These are phyloP conservation scores for Trypanosoma mega DNA, from an alignment of 208 protist species.

Conservation along the genomic window DNA sequence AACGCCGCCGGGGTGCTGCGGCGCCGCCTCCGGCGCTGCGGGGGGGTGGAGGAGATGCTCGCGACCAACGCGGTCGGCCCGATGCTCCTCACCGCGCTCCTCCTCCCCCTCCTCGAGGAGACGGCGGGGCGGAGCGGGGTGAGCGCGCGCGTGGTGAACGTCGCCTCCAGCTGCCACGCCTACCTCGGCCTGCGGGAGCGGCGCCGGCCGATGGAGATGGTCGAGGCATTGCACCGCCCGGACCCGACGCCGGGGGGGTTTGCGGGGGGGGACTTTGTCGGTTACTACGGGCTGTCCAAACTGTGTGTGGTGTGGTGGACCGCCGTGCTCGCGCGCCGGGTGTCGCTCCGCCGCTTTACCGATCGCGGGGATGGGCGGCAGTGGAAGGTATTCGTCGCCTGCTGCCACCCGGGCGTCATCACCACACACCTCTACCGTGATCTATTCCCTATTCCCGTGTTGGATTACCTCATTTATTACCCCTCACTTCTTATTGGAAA, in stretches of 20 bases:
- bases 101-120: slow-evolving; percentile 66
- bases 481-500: slow-evolving; percentile 82
- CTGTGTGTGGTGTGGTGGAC: slow-evolving; percentile 87
- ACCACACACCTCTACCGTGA: slow-evolving; percentile 85
- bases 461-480: slow-evolving; percentile 78
- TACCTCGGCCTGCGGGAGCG: slow-evolving; percentile 53
- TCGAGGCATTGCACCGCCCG: slow-evolving; percentile 41
- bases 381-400: slow-evolving; percentile 70
- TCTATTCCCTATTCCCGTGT: slow-evolving; percentile 57
- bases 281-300: slow-evolving; percentile 88
- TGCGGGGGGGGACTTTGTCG: slow-evolving; percentile 61
- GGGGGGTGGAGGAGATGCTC: slow-evolving; percentile 67
- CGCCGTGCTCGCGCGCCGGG: slow-evolving; percentile 49
- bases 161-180: slow-evolving; percentile 83
- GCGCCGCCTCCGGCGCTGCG: slow-evolving; percentile 38
- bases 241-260: slow-evolving; percentile 32
- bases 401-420: slow-evolving; percentile 75
- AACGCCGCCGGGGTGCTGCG: slow-evolving; percentile 80
- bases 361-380: slow-evolving; percentile 8
- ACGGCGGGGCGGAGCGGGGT: slow-evolving; percentile 53
- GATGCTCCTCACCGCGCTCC: slow-evolving; percentile 68
- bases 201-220: slow-evolving; percentile 57
- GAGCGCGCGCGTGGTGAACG: slow-evolving; percentile 80
- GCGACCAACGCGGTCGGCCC: slow-evolving; percentile 83
- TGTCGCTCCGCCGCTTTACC: slow-evolving; percentile 34